Percentiles rank a stretch among this genome's conserved stretches.
These are phyloP conservation scores for Trichoderma asperellum DNA, from an alignment of 2,329 filamentous ascomycete species.

Conservation along the genomic window DNA sequence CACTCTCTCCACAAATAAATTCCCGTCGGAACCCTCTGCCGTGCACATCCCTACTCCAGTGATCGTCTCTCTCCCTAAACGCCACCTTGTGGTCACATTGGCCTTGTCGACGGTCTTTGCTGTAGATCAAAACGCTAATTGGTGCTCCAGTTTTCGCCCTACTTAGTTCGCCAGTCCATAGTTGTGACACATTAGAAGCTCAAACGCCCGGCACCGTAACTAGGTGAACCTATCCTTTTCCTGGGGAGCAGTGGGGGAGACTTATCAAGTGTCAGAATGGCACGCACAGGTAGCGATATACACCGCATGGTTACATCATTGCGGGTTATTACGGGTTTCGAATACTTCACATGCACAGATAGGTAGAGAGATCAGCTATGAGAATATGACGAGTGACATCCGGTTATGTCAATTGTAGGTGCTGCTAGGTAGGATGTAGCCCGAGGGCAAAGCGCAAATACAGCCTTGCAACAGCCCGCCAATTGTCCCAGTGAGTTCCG, in stretches of 20 bases:
- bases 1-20: slow-evolving; percentile 1
- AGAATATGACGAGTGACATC: background rate
- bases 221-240: background rate
- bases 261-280: background rate
- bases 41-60: slow-evolving; percentile 18
- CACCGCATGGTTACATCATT: background rate
- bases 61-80: background rate
- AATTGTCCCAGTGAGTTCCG: background rate
- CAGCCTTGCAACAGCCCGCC: background rate
- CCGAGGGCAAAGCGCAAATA: background rate
- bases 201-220: background rate
- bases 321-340: background rate
- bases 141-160: background rate
- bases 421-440: background rate
- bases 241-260: background rate
- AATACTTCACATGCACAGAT: background rate
- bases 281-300: background rate
- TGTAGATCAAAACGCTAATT: background rate
- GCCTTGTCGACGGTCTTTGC: background rate
- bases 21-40: slow-evolving; percentile 9
- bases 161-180: background rate
- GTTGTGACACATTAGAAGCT: slow-evolving; percentile 8
- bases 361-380: background rate
- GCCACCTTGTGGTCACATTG: background rate
- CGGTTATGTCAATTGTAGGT: background rate